Base-by-base conservation (phyloP, 805 yeast genomes). In the Kuraishia floccosa region DNA sequence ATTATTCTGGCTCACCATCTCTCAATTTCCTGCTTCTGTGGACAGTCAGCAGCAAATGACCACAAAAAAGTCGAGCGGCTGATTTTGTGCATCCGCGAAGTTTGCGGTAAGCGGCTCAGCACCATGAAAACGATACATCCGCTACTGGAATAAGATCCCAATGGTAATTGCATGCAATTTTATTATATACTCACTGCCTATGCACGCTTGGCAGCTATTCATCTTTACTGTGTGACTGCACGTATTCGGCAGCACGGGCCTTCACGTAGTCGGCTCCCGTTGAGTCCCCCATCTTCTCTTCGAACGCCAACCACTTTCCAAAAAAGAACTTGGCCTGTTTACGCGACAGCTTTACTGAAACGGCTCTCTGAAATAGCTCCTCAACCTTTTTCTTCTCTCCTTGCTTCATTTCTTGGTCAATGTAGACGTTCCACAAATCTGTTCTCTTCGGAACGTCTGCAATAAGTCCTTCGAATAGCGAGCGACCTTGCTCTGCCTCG, bases 301-400 rank as follows among this genome's bases (percentile, higher is more conserved):
- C 96, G 45, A 62, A 83, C 8, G 68, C 60, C 37, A 86, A 70
- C 96, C 96, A 87, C 52, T 89, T 89, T 44, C 77, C 82, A 62
- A 86, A 87, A 69, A 89, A 84, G 62, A 83, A 85, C 57, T 84
- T 86, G 44, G 95, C 96, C 58, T 86, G 96, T 53, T 87, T 89
- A 49, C 78, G 72, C 4, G 81, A 66, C 31, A 89, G 53, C 56
- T 83, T 84, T 54, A 62, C 64, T 20, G 64, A 48, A 26, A 81
- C 46, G 3, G 80, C 83, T 52, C 97, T 72, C 53, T 87, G 95
- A 44, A 86, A 87, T 37, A 89, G 61, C 13, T 72, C 80, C 47
- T 78, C 89, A 23, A 76, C 80, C 52, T 73, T 77, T 41, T 60
- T 59, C 54, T 76, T 76, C 31, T 75, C 79, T 32, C 67, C 71